Evolutionary conservation across 140 eudicot species (phyloP).

Genomic region (Stevia rebaudiana): DNA sequence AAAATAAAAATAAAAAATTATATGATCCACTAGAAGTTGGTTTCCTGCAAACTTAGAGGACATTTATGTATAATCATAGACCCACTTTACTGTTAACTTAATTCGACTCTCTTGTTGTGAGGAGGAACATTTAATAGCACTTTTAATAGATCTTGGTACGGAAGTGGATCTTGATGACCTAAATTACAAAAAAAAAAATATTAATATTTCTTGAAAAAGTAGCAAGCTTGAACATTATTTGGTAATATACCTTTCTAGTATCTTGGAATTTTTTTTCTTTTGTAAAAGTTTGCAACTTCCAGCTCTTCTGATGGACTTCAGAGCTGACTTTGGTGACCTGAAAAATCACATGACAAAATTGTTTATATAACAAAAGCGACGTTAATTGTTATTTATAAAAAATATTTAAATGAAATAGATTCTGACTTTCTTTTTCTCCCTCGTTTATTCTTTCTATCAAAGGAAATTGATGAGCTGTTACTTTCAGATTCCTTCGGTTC

Average conservation of each 20-base stretch:
- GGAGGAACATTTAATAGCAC: conserved; percentile 34
- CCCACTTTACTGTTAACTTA: conserved; percentile 76
- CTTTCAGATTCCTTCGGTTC: conserved; percentile 29
- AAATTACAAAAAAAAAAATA: conserved; percentile 10
- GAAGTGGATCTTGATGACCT: conserved; percentile 46
- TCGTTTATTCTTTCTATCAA: conserved; percentile 29
- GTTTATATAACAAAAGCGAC: not conserved
- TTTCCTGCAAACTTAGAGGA: conserved; percentile 10
- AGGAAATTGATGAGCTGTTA: conserved; percentile 17
- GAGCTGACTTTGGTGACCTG: conserved; percentile 38
- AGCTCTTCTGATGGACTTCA: conserved; percentile 29
- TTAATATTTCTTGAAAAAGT: not conserved
- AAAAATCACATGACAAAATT: conserved; percentile 16
- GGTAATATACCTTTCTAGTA: conserved; percentile 41
- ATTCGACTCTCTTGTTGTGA: conserved; percentile 33
- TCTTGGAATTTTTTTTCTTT: conserved; percentile 25
- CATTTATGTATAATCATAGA: conserved; percentile 4
- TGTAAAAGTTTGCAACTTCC: conserved; percentile 2
- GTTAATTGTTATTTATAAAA: conserved; percentile 8
- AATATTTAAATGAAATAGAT: conserved; percentile 3
- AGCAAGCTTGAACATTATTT: not conserved
- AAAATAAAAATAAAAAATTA: conserved; percentile 2
- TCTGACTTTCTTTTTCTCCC: conserved; percentile 50
- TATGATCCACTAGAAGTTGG: conserved; percentile 18
- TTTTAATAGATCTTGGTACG: conserved; percentile 27